Evolutionary conservation across 2,329 filamentous ascomycete genomes (phyloP).

Genomic region (Clarireedia hainanense): DNA sequence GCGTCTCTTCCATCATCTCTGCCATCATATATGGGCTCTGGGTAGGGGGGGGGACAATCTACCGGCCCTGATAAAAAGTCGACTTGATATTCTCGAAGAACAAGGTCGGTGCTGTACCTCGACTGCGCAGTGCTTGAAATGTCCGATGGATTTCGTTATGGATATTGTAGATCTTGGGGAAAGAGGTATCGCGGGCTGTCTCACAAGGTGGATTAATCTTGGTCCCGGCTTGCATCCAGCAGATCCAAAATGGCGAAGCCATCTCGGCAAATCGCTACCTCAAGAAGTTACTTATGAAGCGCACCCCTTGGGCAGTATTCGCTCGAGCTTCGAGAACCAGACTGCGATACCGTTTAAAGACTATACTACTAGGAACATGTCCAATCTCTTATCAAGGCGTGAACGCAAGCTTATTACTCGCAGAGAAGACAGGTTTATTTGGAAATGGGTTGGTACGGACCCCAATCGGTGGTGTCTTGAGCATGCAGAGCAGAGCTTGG

Average conservation of each 20-base stretch:
- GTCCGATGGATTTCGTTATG: conserved; percentile 14
- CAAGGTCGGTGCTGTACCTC: conserved; percentile 4
- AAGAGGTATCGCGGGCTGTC: conserved; percentile 7
- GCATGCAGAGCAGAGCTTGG: no score
- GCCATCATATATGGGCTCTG: conserved; percentile 9
- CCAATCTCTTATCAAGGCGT: conserved; percentile 2
- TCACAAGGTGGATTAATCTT: conserved; percentile 12
- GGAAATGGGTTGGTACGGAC: background rate
- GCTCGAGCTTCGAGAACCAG: conserved; percentile 6
- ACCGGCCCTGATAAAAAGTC: conserved; percentile 6
- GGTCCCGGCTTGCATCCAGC: conserved; percentile 8
- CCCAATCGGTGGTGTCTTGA: conserved; percentile 1
- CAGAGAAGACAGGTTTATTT: conserved; percentile 2
- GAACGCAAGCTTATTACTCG: background rate
- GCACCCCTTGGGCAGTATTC: conserved; percentile 1
- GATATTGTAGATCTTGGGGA: conserved; percentile 13
- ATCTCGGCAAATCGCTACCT: background rate
- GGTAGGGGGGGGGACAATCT: background rate
- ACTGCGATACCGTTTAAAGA: no score
- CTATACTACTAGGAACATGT: conserved; percentile 1
- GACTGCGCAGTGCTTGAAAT: conserved; percentile 11
- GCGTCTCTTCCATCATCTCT: background rate
- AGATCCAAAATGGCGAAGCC: conserved; percentile 11
- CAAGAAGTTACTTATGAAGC: background rate
- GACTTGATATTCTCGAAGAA: conserved; percentile 8